Conservation (phyloP, 345 rosid species). For the Sonneratia alba region DNA sequence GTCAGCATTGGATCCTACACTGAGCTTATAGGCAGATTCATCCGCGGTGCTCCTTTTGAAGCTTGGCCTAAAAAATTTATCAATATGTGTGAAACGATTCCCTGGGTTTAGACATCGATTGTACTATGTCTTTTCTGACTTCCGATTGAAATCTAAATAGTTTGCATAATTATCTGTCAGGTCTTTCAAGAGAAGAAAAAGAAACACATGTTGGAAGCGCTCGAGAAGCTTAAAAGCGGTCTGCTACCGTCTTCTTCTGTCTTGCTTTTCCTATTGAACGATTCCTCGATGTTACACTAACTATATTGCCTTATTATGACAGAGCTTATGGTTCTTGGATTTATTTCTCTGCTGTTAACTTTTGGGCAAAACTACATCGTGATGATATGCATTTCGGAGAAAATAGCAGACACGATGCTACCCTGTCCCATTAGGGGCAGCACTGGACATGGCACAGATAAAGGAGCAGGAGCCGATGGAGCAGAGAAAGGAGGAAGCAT, state of each 20-base stretch:
- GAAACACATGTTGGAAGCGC: conserved; percentile 71
- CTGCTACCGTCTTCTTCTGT: conserved; percentile 5
- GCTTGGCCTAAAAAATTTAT: neutral
- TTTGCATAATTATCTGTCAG: conserved; percentile 1
- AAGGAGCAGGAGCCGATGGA: neutral
- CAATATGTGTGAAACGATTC: too few relatives aligned
- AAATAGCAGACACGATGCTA: conserved; percentile 58
- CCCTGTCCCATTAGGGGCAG: conserved; percentile 39
- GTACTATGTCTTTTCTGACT: too few relatives aligned
- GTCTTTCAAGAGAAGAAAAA: conserved; percentile 31
- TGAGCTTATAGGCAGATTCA: neutral
- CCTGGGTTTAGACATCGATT: too few relatives aligned
- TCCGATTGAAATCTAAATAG: neutral
- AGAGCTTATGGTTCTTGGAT: conserved; percentile 96
- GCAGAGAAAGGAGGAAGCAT: too few relatives aligned
- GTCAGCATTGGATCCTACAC: neutral
- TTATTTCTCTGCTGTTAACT: conserved; percentile 73
- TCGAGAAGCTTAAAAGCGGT: conserved; percentile 79
- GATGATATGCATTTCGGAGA: conserved; percentile 46
- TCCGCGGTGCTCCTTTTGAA: neutral
- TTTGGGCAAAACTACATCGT: conserved; percentile 75
- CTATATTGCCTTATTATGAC: conserved; percentile 3
- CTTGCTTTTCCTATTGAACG: neutral
- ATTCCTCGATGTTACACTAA: neutral
- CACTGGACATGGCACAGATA: neutral